These are phyloP conservation scores for Diplocarpon mali DNA, from an alignment of 2,329 filamentous ascomycete genomes.

Conservation along the genomic window DNA sequence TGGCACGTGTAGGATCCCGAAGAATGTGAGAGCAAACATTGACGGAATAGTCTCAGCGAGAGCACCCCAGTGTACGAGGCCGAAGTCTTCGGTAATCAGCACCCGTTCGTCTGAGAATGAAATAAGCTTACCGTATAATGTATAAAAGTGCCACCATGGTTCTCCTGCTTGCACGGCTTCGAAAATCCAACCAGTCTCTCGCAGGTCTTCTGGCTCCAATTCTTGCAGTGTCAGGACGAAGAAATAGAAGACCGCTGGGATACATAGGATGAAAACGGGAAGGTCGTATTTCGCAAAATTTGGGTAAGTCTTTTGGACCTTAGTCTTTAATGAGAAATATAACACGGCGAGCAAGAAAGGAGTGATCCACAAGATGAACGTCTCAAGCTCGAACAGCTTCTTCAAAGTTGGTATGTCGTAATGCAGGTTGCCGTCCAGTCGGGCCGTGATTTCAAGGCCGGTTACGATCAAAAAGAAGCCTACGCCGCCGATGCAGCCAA, in stretches of 20 bases:
- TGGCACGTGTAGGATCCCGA: conserved; percentile 90
- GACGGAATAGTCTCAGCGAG: conserved; percentile 78
- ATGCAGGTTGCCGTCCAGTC: conserved; percentile 73
- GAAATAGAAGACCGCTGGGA: conserved; percentile 69
- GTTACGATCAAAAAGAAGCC: conserved; percentile 91
- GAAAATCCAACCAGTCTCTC: conserved; percentile 81
- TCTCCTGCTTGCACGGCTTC: conserved; percentile 72
- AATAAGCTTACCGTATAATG: conserved; percentile 64
- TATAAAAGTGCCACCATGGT: conserved; percentile 97
- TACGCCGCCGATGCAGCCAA: conserved; percentile 94
- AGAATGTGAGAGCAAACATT: conserved; percentile 96
- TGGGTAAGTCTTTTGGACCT: conserved; percentile 22
- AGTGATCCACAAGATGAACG: conserved; percentile 70
- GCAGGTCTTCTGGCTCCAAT: conserved; percentile 55
- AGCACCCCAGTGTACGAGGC: conserved; percentile 71
- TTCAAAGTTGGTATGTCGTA: conserved; percentile 69
- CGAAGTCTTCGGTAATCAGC: conserved; percentile 49
- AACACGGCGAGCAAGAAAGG: conserved; percentile 67
- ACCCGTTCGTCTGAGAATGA: conserved; percentile 14
- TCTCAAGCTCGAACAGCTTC: conserved; percentile 62
- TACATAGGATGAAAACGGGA: conserved; percentile 72
- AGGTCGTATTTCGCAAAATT: conserved; percentile 65
- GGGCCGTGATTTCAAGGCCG: conserved; percentile 84
- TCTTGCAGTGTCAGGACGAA: conserved; percentile 59
- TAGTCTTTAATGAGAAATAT: conserved; percentile 65